phyloP scores from a whole-genome alignment of 306 rosid species.

The Rosa persica region DNA sequence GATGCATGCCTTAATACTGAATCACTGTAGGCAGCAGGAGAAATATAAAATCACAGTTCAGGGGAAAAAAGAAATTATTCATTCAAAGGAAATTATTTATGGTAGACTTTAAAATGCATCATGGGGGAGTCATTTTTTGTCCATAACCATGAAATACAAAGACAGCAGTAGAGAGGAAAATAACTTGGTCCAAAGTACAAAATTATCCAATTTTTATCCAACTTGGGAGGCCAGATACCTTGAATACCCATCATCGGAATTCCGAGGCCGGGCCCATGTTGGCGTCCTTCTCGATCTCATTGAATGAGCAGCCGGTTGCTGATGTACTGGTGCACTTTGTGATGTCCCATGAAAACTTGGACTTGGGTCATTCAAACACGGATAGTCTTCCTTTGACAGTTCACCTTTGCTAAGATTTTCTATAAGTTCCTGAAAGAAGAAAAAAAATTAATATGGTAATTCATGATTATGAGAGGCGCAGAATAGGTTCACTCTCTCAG shows the following conservation, averaged over 20 bases:
- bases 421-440: conserved; percentile 67
- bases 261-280: conserved; percentile 88
- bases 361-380: conserved; percentile 91
- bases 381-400: conserved; percentile 85
- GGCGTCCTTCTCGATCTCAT: conserved; percentile 89
- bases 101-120: neutral
- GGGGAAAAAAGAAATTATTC: neutral
- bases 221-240: conserved; percentile 44
- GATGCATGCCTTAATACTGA: conserved; percentile 83
- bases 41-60: conserved; percentile 16
- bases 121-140: neutral
- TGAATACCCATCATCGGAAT: conserved; percentile 94
- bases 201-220: neutral
- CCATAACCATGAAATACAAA: neutral
- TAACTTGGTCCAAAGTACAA: neutral
- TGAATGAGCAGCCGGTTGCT: conserved; percentile 69
- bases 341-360: conserved; percentile 65
- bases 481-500: neutral
- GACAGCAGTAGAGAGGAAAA: neutral
- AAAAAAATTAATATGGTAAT: neutral
- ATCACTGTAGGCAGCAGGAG: conserved; percentile 50
- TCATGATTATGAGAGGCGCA: conserved; percentile 19
- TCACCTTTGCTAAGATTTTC: conserved; percentile 79
- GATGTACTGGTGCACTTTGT: conserved; percentile 41
- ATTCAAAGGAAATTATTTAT: neutral